Evolutionary conservation across 2,329 filamentous ascomycete species (phyloP), one percentile per base, ranked within the genome.

Genomic region (Biscogniauxia mediterranea): DNA sequence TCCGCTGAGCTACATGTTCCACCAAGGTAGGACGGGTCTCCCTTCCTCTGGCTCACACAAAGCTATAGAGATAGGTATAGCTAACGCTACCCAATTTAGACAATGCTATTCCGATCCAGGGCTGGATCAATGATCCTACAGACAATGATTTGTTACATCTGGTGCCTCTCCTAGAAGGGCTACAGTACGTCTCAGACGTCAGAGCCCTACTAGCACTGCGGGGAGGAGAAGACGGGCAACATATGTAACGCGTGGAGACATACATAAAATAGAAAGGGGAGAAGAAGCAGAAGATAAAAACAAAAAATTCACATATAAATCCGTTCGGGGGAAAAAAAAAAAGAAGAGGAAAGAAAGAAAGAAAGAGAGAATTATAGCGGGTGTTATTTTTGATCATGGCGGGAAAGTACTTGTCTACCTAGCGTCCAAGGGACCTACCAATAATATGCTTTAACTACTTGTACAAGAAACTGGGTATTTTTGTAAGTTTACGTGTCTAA

Each of bases 61-160:
- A 32, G 28, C 28, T 15, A 54, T 11, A 32, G 28, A 32, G 28
- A 32, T 32, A 32, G 50, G 20, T 49, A 25, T 28, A 51, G 38
- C 65, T 72, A 66, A 70, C 62, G 59, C 53, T 15, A n/a, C 17
- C 21, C 13, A 5, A 57, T 61, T 57, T 72, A 99, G 95, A 99
- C 77, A 99, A 99, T 79, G 95, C 95, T 56, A 97, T 99, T 71
- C 95, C 95, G 2, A 98, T 99, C 74, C 94, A 98, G 80, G 95
- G 95, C 73, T 99, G 95, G 95, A 98, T 99, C 79, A 97, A 89
- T 76, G 95, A 99, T 78, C 95, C 95, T 21, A 98, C 95, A 25
- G 95, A 99, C 78, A 95, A 93, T 74, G 94, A 97, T 74, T 82
- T 99, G 67, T 84, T 98, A 76, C 92, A 98, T 76, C 83, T 99